A percentile compares a stretch with the other conserved stretches of the same genome.
phyloP scores from a whole-genome alignment of 2,329 filamentous ascomycete genomes.

The Alternaria ventricosa region DNA sequence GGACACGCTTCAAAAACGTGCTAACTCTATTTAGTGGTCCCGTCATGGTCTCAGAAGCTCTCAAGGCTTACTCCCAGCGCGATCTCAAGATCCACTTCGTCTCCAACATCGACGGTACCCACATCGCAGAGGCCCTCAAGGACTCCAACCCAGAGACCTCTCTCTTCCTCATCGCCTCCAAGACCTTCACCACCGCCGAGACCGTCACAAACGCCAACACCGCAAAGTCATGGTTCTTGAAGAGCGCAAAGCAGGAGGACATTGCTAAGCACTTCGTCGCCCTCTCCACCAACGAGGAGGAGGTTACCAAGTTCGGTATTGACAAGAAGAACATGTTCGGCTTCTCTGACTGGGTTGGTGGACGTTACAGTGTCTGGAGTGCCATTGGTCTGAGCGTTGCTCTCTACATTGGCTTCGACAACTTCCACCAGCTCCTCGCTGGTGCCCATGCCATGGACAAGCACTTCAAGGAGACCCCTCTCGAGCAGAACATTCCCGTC shows the following conservation, averaged over 20 bases:
- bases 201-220: slow-evolving; percentile 97
- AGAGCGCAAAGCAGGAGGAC: slow-evolving; percentile 76
- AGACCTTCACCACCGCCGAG: slow-evolving; percentile 99
- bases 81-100: slow-evolving; percentile 95
- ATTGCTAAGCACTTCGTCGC: slow-evolving; percentile 99
- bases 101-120: slow-evolving; percentile 98
- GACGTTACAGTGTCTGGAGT: slow-evolving; percentile 98
- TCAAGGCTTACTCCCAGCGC: slow-evolving; percentile 90
- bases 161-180: slow-evolving; percentile 97
- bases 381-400: slow-evolving; percentile 95
- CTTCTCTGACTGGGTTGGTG: slow-evolving; percentile 98
- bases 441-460: slow-evolving; percentile 98
- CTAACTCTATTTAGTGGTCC: slow-evolving; percentile 68
- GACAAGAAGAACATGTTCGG: slow-evolving; percentile 99
- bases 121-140: slow-evolving; percentile 91
- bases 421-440: slow-evolving; percentile 94
- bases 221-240: slow-evolving; percentile 95
- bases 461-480: slow-evolving; percentile 90
- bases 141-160: slow-evolving; percentile 94
- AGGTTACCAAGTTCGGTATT: slow-evolving; percentile 98
- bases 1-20: not conserved
- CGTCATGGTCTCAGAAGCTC: slow-evolving; percentile 97
- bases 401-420: slow-evolving; percentile 95
- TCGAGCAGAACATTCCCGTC: slow-evolving; percentile 93
- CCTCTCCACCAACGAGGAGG: slow-evolving; percentile 90